Conservation (phyloP, 805 yeast species). For the Saccharomycopsis selenospora region DNA sequence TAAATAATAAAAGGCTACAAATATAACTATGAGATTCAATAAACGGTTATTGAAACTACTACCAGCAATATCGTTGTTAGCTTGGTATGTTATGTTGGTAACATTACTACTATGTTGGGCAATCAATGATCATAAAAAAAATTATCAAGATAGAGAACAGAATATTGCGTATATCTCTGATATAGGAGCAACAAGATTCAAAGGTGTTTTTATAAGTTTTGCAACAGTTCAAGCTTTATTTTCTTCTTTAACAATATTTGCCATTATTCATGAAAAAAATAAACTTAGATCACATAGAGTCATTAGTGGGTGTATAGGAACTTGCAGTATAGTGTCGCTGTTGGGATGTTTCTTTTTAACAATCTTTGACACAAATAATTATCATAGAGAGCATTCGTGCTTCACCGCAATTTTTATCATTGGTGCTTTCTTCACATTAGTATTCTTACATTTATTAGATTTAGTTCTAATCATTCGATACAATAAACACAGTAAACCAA, state of each 20-base stretch:
- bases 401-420: slow-evolving; percentile 72
- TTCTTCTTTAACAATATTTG: slow-evolving; percentile 52
- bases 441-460: slow-evolving; percentile 41
- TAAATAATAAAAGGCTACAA: too few relatives aligned
- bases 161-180: slow-evolving; percentile 70
- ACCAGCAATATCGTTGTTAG: slow-evolving; percentile 58
- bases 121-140: slow-evolving; percentile 68
- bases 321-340: slow-evolving; percentile 48
- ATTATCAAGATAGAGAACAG: slow-evolving; percentile 40
- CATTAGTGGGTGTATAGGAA: slow-evolving; percentile 36
- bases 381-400: slow-evolving; percentile 48
- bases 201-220: slow-evolving; percentile 78
- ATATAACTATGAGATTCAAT: too few relatives aligned
- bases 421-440: slow-evolving; percentile 48
- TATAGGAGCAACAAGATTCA: slow-evolving; percentile 79
- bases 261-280: slow-evolving; percentile 49
- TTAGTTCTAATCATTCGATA: slow-evolving; percentile 46
- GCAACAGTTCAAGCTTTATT: slow-evolving; percentile 72
- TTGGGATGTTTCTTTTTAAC: slow-evolving; percentile 68
- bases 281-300: slow-evolving; percentile 48
- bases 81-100: slow-evolving; percentile 90
- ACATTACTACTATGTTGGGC: slow-evolving; percentile 77
- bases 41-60: too few relatives aligned
- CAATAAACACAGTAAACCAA: too few relatives aligned
- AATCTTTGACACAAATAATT: slow-evolving; percentile 57